Base-by-base conservation (phyloP, 495 filamentous ascomycete genomes). In the Neurospora pannonica region DNA sequence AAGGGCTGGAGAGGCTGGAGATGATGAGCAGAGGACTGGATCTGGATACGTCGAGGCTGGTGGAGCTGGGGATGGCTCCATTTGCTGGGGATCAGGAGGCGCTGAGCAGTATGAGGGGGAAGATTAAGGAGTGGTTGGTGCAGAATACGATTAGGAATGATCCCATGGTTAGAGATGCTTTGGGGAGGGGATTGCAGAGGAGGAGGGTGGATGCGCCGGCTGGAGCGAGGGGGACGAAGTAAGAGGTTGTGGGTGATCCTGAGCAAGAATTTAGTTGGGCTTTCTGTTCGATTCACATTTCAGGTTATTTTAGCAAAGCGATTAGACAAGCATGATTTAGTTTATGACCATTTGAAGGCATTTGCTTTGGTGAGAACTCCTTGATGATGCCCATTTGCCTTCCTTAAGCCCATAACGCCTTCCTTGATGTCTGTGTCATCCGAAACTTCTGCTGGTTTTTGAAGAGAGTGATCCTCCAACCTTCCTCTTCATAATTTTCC, bases 1-100 rank as follows among this genome's bases (percentile, higher is more conserved):
- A 88, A 78, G 88, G 85, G 72, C 71, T 93, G 2, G 87, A 90
- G 37, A 78, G 89, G 28, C 77, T 93, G n/a, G 87, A 90, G 73
- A 79, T 75, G 19, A 77, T 84, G 69, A 86, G 88, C 0, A 87
- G 85, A 71, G 76, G 85, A 28, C 80, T 90, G 13, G 93, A 96
- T 76, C 78, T 81, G 21, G 94, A 98, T 79, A 86, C 92, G 5
- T 82, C 84, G 7, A 85, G 92, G 71, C 79, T 97, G 74, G 81
- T 97, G 81, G 88, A 90, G 54, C 82, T 95, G 75, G 94, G 97
- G 74, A 89, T 93, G 82, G 89, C 89, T 74, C 96, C 96, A n/a
- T 97, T 95, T 80, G 88, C 85, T 34, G 90, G 90, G 17, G 93
- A 97, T 78, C 84, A 87, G 39, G 86, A 89, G 75, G 86, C 86